Conservation (phyloP, 23 red algal species). For the Gracilaria domingensis region DNA sequence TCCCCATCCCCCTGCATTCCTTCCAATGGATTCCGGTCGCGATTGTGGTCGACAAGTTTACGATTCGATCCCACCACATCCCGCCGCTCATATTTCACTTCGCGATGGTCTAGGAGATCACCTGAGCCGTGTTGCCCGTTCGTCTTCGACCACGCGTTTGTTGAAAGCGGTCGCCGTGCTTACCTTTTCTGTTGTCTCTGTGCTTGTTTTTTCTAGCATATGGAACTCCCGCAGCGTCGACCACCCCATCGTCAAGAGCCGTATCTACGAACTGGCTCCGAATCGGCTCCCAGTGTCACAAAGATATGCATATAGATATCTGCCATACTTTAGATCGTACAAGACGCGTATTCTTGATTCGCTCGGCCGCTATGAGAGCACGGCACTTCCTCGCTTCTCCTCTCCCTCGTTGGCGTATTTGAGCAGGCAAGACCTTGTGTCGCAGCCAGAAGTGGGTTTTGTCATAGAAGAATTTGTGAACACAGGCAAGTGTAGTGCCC, state of each 20-base stretch:
- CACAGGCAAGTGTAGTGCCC: neutral
- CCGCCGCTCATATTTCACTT: neutral
- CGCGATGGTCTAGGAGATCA: neutral
- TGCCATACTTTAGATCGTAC: neutral
- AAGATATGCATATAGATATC: neutral
- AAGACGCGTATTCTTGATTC: neutral
- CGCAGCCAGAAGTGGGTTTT: neutral
- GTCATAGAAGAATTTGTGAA: neutral
- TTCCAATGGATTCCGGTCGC: too few species aligned
- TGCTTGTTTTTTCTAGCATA: neutral
- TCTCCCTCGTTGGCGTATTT: neutral
- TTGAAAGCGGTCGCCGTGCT: neutral
- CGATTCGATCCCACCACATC: neutral
- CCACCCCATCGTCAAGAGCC: neutral
- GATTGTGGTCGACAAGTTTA: too few species aligned
- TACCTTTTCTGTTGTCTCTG: neutral
- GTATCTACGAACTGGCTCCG: neutral
- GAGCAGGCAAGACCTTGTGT: neutral
- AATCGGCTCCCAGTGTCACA: neutral
- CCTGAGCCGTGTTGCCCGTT: neutral
- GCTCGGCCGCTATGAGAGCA: neutral
- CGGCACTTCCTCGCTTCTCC: neutral
- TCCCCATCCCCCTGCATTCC: too few species aligned
- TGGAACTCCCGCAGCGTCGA: neutral
- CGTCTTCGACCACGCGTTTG: neutral